phyloP scores from a whole-genome alignment of 208 protist species.

The Trypanosoma brucei region DNA sequence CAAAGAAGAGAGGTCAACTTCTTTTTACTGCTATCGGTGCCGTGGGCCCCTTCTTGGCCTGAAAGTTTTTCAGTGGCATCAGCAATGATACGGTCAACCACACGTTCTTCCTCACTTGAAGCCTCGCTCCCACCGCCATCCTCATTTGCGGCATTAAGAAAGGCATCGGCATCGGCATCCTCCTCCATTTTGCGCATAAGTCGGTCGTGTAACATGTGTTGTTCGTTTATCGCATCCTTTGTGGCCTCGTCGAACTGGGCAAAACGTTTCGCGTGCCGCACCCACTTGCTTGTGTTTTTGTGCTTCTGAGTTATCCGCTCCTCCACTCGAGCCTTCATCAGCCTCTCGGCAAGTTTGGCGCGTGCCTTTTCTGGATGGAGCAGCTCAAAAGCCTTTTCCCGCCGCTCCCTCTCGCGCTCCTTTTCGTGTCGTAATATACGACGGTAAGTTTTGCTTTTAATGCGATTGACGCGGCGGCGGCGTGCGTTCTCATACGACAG shows the following conservation, averaged over 20 bases:
- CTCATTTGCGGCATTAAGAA: conserved; percentile 48
- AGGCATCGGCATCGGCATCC: conserved; percentile 73
- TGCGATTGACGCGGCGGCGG: conserved; percentile 84
- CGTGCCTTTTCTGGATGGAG: conserved; percentile 86
- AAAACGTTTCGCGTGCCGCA: conserved; percentile 87
- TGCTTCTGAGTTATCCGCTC: conserved; percentile 90
- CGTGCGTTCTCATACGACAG: conserved; percentile 83
- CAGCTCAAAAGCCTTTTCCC: conserved; percentile 79
- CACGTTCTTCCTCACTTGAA: conserved; percentile 73
- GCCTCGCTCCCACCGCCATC: conserved; percentile 23
- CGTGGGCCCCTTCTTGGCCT: conserved; percentile 5
- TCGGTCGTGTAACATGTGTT: conserved; percentile 74
- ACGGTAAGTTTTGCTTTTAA: conserved; percentile 92
- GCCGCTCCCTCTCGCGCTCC: conserved; percentile 77
- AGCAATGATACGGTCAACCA: conserved; percentile 75
- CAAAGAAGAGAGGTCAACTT: conserved; percentile 45
- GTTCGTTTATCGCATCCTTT: conserved; percentile 87
- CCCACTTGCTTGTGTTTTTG: conserved; percentile 90
- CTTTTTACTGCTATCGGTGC: conserved; percentile 8
- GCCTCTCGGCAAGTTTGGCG: conserved; percentile 56
- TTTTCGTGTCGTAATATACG: conserved; percentile 90
- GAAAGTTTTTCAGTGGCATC: conserved; percentile 17
- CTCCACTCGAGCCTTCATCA: conserved; percentile 78
- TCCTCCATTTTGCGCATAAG: conserved; percentile 90
- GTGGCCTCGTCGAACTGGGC: conserved; percentile 67